These are phyloP conservation scores for Davidsoniella australis DNA, from an alignment of 2,329 filamentous ascomycete species.

Conservation along the genomic window DNA sequence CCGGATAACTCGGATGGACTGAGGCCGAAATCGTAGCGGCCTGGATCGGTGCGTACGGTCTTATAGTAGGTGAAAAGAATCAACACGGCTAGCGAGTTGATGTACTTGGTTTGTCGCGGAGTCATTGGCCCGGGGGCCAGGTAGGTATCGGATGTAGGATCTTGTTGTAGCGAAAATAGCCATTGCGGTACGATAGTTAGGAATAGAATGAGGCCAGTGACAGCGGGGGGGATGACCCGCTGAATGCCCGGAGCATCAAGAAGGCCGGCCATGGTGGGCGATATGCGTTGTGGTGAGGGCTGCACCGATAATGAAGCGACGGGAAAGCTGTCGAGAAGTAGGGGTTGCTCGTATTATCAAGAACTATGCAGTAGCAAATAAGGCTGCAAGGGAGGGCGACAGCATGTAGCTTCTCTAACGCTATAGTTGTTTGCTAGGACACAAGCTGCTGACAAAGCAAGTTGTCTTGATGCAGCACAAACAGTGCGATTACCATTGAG, in stretches of 20 bases:
- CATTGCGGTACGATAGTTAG: conserved; percentile 57
- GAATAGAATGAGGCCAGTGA: conserved; percentile 48
- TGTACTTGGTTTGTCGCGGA: conserved; percentile 36
- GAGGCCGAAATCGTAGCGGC: conserved; percentile 31
- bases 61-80: conserved; percentile 55
- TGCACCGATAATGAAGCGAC: too few relatives aligned
- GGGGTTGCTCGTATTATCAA: too few relatives aligned
- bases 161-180: conserved; percentile 36
- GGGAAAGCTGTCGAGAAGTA: too few relatives aligned
- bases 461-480: too few relatives aligned
- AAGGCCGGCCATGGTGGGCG: conserved; percentile 24
- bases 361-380: too few relatives aligned
- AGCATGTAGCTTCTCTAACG: not conserved
- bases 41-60: conserved; percentile 40
- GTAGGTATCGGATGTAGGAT: conserved; percentile 26
- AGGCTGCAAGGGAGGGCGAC: too few relatives aligned
- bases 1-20: conserved; percentile 20
- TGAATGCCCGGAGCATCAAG: conserved; percentile 28
- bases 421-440: not conserved
- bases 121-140: conserved; percentile 45
- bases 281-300: too few relatives aligned
- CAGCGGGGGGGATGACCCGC: conserved; percentile 49
- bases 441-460: not conserved
- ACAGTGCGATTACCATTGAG: too few relatives aligned
- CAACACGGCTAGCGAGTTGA: conserved; percentile 48